Evolutionary conservation across 495 filamentous ascomycete species (phyloP).

Genomic region (Penicillium chermesinum): DNA sequence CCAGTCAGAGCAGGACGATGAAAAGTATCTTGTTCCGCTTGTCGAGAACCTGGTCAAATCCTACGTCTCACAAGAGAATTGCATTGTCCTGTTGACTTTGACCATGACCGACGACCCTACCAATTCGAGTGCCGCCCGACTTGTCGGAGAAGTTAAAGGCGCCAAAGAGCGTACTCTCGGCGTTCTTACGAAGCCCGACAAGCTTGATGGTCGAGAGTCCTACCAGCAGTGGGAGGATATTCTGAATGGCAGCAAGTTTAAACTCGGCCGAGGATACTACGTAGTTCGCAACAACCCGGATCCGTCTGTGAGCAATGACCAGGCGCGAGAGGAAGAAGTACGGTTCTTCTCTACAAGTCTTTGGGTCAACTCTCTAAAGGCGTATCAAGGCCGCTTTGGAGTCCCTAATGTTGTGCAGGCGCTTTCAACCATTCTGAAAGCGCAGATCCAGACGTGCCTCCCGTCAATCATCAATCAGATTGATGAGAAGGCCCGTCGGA

Average conservation of each 20-base stretch:
- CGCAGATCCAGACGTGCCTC: conserved; percentile 55
- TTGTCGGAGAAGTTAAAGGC: conserved; percentile 51
- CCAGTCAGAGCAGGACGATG: conserved; percentile 53
- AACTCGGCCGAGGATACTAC: conserved; percentile 59
- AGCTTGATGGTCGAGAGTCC: conserved; percentile 44
- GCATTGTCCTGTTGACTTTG: conserved; percentile 68
- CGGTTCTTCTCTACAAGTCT: conserved; percentile 50
- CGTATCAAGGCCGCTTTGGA: conserved; percentile 52
- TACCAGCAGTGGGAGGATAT: conserved; percentile 54
- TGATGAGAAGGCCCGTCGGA: conserved; percentile 37
- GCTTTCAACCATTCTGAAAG: conserved; percentile 49
- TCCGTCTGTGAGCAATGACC: conserved; percentile 43
- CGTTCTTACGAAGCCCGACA: conserved; percentile 77
- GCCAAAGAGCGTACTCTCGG: conserved; percentile 63
- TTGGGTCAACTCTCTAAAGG: conserved; percentile 44
- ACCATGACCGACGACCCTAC: conserved; percentile 71
- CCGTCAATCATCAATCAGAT: conserved; percentile 57
- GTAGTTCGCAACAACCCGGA: conserved; percentile 58
- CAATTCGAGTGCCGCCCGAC: conserved; percentile 61
- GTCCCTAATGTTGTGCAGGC: conserved; percentile 50
- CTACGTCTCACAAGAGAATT: conserved; percentile 59
- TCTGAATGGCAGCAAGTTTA: conserved; percentile 48
- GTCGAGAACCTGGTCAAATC: conserved; percentile 63
- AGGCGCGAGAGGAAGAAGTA: conserved; percentile 53
- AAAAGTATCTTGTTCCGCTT: conserved; percentile 58